A percentile compares a stretch with the other conserved stretches of the same genome.
Conservation (phyloP, 2,329 filamentous ascomycete genomes). For the Colletotrichum sp. region DNA sequence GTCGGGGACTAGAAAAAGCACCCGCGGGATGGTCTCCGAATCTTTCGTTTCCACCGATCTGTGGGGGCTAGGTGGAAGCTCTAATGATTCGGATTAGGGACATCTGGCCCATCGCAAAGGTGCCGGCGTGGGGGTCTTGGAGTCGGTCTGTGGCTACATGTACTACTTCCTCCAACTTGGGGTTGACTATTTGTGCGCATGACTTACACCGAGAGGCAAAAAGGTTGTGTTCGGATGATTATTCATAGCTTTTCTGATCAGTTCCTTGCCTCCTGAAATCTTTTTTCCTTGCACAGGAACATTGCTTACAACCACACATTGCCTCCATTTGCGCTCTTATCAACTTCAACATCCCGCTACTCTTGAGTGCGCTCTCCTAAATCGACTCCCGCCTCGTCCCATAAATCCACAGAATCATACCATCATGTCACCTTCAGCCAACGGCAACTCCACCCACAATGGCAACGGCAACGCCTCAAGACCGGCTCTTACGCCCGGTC, state of each 20-base stretch:
- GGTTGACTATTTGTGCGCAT: not conserved
- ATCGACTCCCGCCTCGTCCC: not conserved
- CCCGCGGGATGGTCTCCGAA: not conserved
- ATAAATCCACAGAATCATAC: not conserved
- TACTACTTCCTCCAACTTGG: not conserved
- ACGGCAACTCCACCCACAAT: not conserved
- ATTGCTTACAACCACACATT: not conserved
- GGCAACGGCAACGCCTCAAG: not conserved
- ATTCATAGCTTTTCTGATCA: not conserved
- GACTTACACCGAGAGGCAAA: constrained; percentile 1
- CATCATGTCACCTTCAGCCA: constrained; percentile 14
- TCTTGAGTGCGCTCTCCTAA: not conserved
- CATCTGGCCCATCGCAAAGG: not conserved
- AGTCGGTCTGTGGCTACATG: not conserved
- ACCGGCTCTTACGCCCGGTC: constrained; percentile 36
- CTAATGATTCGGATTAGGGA: not conserved
- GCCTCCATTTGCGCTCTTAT: not conserved
- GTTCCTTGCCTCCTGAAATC: not conserved
- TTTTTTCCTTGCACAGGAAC: not conserved
- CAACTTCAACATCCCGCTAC: not conserved
- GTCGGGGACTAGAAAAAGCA: not conserved
- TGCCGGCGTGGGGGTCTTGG: constrained; percentile 12
- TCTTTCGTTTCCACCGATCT: not conserved
- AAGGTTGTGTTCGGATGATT: not conserved
- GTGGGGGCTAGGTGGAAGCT: constrained; percentile 6